A percentile compares a stretch with the other conserved stretches of the same genome.
These are phyloP conservation scores for Anthracocystis walkeri DNA, from an alignment of 1,284 basidiomycete genomes.

Conservation along the genomic window DNA sequence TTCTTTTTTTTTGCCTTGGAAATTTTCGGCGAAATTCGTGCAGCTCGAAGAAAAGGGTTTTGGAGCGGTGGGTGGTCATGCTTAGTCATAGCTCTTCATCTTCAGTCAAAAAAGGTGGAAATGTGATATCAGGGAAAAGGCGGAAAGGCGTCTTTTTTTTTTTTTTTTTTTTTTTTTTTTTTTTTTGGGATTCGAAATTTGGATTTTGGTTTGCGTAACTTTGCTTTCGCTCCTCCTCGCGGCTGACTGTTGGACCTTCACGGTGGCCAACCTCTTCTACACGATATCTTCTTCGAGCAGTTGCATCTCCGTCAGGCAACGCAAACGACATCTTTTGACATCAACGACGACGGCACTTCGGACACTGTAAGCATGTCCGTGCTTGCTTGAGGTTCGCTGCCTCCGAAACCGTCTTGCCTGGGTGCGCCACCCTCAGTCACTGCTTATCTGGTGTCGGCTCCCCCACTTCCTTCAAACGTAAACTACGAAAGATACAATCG, in stretches of 20 bases:
- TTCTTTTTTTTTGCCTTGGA: slow-evolving; percentile 21
- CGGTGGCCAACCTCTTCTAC: no score
- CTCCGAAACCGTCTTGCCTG: background rate
- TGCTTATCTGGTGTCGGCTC: background rate
- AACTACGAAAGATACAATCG: background rate
- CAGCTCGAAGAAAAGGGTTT: background rate
- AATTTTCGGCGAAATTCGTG: slow-evolving; percentile 13
- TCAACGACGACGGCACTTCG: background rate
- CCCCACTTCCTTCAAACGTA: background rate
- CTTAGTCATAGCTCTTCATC: slow-evolving; percentile 19
- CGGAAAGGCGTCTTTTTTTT: slow-evolving; percentile 4
- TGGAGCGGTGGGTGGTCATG: slow-evolving; percentile 17
- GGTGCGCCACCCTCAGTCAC: background rate
- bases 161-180: slow-evolving; percentile 2
- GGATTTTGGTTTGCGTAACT: background rate
- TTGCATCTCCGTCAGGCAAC: no score
- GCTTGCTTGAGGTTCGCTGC: background rate
- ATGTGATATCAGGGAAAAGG: no score
- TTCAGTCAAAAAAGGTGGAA: background rate
- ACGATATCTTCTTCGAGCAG: no score
- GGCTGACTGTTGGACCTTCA: no score
- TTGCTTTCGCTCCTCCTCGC: background rate
- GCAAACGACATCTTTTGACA: no score
- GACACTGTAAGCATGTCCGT: slow-evolving; percentile 1
- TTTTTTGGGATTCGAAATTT: slow-evolving; percentile 3